Base-by-base conservation (phyloP, 495 filamentous ascomycete genomes). In the Podospora comata region DNA sequence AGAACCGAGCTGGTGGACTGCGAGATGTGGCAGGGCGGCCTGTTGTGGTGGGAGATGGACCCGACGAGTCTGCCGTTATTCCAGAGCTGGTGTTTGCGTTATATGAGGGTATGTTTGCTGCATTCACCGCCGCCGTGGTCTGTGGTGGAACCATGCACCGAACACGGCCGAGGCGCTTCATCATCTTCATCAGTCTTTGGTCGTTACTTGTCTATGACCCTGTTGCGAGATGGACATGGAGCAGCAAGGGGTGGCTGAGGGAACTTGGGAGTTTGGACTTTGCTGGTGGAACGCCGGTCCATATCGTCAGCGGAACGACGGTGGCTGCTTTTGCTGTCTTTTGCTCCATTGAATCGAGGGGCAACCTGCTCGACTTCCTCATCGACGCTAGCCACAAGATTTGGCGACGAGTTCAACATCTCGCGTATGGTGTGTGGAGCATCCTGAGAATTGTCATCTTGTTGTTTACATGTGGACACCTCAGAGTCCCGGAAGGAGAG, bases 171-270 rank as follows among this genome's bases (percentile, higher is more conserved):
- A 44, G 55, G 9, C 69, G 69, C 0, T 71, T 71, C 62, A 67
- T 94, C 68, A 83, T 96, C 76, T 96, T 94, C 83, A 92, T 92
- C 80, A 92, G 94, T 75, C 77, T 94, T 72, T 96, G 92, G 92
- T 82, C 88, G 3, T 93, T 92, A 20, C 78, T 96, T 69, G 89
- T 94, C 71, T 94, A 94, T 79, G 88, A 91, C 70, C 89, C 91
- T 2, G 87, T 94, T 73, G 91, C 91, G 34, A 93, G 91, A 83
- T 96, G 92, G 92, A 94, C 92, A 30, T 96, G 92, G 92, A 94
- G 94, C 76, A 70, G 87, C 0, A 81, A 82, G 23, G 92, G 92
- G 20, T 96, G 92, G 92, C 85, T 88, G 18, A 89, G 80, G 78
- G 76, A 83, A 19, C 81, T 92, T 68, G 91, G 91, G 64, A 88